Evolutionary conservation across 2,329 filamentous ascomycete genomes (phyloP).

Genomic region (Helicocarpus griseus): DNA sequence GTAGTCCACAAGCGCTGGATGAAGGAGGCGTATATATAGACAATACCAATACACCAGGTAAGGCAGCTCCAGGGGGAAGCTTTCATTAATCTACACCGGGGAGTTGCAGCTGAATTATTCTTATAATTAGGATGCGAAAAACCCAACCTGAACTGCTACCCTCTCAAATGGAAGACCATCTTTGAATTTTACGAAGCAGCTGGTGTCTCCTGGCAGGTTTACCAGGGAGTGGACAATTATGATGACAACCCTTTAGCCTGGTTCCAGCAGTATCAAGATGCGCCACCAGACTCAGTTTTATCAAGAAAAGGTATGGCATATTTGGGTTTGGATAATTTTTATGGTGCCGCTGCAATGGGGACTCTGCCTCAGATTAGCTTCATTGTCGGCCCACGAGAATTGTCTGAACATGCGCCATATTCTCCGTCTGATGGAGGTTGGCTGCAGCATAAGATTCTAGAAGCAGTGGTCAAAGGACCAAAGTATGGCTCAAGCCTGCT

Average conservation of each 20-base stretch:
- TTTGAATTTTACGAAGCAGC: slow-evolving; percentile 41
- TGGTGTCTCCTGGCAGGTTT: slow-evolving; percentile 43
- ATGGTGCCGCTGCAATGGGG: slow-evolving; percentile 40
- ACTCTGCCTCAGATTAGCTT: slow-evolving; percentile 44
- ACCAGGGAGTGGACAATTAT: slow-evolving; percentile 43
- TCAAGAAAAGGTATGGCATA: slow-evolving; percentile 40
- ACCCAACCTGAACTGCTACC: slow-evolving; percentile 42
- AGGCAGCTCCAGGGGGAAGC: not conserved
- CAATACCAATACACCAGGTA: slow-evolving; percentile 42
- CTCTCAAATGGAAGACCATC: slow-evolving; percentile 45
- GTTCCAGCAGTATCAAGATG: slow-evolving; percentile 45
- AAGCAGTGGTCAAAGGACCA: slow-evolving; percentile 42
- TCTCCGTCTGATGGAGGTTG: slow-evolving; percentile 45
- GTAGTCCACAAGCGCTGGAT: slow-evolving; percentile 32
- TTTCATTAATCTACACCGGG: not conserved
- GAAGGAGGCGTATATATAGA: slow-evolving; percentile 42
- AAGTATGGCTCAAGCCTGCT: slow-evolving; percentile 41
- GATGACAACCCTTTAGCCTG: slow-evolving; percentile 47
- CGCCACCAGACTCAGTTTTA: slow-evolving; percentile 31
- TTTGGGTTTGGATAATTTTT: slow-evolving; percentile 41
- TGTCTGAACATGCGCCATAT: slow-evolving; percentile 47
- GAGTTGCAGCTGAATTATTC: not conserved
- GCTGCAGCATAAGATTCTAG: slow-evolving; percentile 44
- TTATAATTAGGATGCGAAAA: slow-evolving; percentile 31
- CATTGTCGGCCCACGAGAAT: slow-evolving; percentile 40